Conservation (phyloP, 768 basidiomycete species). For the Trametes sanguinea region DNA sequence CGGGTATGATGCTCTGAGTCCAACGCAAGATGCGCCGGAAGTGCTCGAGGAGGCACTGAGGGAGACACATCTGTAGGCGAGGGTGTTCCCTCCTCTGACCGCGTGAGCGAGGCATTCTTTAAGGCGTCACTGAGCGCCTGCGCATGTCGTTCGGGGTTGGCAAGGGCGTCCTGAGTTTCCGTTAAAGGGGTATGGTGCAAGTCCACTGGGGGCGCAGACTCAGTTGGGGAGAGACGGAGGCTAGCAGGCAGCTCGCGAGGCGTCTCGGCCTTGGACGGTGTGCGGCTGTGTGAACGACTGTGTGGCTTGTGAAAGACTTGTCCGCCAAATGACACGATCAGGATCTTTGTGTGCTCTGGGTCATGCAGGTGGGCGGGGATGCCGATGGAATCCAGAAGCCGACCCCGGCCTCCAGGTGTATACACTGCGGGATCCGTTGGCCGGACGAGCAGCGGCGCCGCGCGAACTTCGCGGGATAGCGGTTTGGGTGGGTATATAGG, state of each 20-base stretch:
- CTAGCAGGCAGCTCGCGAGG: slow-evolving; percentile 2
- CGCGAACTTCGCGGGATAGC: slow-evolving; percentile 42
- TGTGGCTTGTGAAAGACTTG: slow-evolving; percentile 65
- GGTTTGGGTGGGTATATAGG: slow-evolving; percentile 25
- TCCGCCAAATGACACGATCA: slow-evolving; percentile 81
- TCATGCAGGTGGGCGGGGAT: slow-evolving; percentile 55
- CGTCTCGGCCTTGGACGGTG: slow-evolving; percentile 23
- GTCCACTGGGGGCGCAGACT: not conserved
- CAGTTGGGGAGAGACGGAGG: slow-evolving; percentile 2
- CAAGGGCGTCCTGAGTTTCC: slow-evolving; percentile 1
- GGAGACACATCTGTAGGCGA: not conserved
- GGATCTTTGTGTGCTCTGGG: slow-evolving; percentile 52
- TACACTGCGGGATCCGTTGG: slow-evolving; percentile 53
- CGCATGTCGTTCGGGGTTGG: slow-evolving; percentile 13
- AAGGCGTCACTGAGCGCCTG: slow-evolving; percentile 25
- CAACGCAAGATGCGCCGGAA: not conserved
- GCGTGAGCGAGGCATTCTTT: slow-evolving; percentile 7
- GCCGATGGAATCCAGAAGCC: slow-evolving; percentile 58
- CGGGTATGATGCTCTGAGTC: not conserved
- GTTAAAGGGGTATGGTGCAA: not conserved
- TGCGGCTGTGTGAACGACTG: slow-evolving; percentile 39
- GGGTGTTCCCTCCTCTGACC: not conserved
- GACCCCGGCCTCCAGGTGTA: slow-evolving; percentile 51
- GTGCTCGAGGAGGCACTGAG: not conserved
- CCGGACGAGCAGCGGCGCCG: slow-evolving; percentile 73